A percentile compares a stretch with the other conserved stretches of the same genome.
Evolutionary conservation across 345 rosid species (phyloP).

Genomic region (Eutrema japonicum): DNA sequence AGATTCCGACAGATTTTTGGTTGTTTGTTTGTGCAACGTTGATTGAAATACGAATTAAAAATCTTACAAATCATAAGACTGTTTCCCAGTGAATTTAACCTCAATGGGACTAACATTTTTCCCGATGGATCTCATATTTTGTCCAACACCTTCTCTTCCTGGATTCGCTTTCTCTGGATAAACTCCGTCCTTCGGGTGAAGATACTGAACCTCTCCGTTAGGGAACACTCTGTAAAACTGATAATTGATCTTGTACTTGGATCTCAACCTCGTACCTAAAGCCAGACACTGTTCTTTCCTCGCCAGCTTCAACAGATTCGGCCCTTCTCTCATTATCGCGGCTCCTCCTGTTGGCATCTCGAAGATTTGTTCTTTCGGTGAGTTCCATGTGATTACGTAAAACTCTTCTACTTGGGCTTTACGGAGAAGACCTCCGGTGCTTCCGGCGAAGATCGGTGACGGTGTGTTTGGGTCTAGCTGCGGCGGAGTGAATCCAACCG

Average conservation of each 20-base stretch:
- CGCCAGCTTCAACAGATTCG: constrained; percentile 79
- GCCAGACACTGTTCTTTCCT: constrained; percentile 93
- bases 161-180: constrained; percentile 89
- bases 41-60: too few species aligned
- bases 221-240: constrained; percentile 90
- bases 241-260: constrained; percentile 90
- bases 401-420: constrained; percentile 93
- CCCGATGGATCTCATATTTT: constrained; percentile 75
- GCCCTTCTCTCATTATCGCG: constrained; percentile 91
- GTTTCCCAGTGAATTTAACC: constrained; percentile 90
- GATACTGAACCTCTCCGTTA: constrained; percentile 80
- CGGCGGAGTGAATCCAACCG: constrained; percentile 79
- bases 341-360: constrained; percentile 96
- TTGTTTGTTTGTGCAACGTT: too few species aligned
- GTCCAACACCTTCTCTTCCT: constrained; percentile 79
- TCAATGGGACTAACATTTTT: constrained; percentile 78
- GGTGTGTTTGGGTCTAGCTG: constrained; percentile 80
- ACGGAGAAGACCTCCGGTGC: constrained; percentile 74
- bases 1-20: too few species aligned
- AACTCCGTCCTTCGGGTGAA: constrained; percentile 88
- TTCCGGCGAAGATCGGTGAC: constrained; percentile 85
- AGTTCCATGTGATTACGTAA: constrained; percentile 76
- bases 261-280: constrained; percentile 77
- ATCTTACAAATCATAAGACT: constrained; percentile 58
- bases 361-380: constrained; percentile 84